phyloP scores from a whole-genome alignment of 2,329 filamentous ascomycete species.

The Cylindrodendrum hubeiense region DNA sequence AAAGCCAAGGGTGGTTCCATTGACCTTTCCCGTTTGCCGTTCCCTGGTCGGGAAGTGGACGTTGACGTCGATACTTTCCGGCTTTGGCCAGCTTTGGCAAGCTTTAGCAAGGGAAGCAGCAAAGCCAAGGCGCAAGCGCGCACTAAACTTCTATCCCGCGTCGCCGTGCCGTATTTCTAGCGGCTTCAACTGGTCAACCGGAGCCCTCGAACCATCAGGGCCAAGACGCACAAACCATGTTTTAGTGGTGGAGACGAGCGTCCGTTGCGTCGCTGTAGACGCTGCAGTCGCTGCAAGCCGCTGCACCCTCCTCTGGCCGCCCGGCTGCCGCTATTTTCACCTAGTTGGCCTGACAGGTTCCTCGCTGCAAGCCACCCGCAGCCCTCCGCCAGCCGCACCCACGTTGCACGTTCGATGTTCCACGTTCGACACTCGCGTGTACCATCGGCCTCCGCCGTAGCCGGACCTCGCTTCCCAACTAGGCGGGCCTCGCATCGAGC shows the following conservation, averaged over 20 bases:
- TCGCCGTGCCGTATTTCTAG: neutral
- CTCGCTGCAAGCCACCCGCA: slow-evolving; percentile 15
- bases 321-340: neutral
- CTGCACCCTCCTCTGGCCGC: neutral
- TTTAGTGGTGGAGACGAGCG: neutral
- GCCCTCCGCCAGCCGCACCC: slow-evolving; percentile 4
- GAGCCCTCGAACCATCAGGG: neutral
- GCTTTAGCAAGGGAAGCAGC: neutral
- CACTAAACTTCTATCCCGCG: neutral
- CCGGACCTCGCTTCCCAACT: slow-evolving; percentile 10
- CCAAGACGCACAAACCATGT: neutral
- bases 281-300: too few species aligned
- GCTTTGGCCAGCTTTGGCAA: slow-evolving; percentile 1
- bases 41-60: neutral
- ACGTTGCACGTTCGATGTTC: slow-evolving; percentile 24
- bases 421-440: slow-evolving; percentile 21
- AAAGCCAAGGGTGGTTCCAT: neutral
- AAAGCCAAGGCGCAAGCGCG: neutral
- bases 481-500: neutral
- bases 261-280: neutral
- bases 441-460: slow-evolving; percentile 22
- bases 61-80: slow-evolving; percentile 8
- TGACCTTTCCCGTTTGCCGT: neutral
- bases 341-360: neutral
- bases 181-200: neutral